These are phyloP conservation scores for Sanguinoderma infundibulare DNA, from an alignment of 1,284 basidiomycete species.

Conservation along the genomic window DNA sequence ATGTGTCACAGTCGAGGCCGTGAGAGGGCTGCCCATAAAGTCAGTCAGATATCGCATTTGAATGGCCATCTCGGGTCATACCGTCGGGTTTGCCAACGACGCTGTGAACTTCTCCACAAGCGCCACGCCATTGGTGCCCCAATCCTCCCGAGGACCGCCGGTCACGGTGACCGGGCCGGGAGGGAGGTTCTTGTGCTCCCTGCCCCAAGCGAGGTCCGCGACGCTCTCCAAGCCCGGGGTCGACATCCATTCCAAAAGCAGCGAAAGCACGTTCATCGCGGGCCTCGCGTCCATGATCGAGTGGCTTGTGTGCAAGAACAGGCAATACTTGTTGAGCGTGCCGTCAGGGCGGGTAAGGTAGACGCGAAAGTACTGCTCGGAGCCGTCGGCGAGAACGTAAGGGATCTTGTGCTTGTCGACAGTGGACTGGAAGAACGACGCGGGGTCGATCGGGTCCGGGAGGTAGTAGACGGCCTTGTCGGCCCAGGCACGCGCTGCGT, in stretches of 20 bases:
- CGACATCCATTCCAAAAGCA: neutral
- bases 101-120: neutral
- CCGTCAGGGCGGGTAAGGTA: neutral
- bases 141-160: constrained; percentile 7
- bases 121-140: constrained; percentile 5
- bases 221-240: too few species aligned
- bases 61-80: too few species aligned
- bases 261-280: neutral
- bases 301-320: neutral
- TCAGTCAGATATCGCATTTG: too few species aligned
- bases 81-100: too few species aligned
- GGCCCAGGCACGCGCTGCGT: too few species aligned
- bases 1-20: neutral
- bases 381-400: neutral
- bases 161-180: constrained; percentile 12
- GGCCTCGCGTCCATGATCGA: neutral
- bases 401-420: too few species aligned
- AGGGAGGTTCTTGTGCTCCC: too few species aligned
- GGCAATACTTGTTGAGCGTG: neutral
- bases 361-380: neutral
- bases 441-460: too few species aligned
- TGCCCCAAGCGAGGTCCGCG: constrained; percentile 10
- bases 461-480: too few species aligned
- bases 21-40: neutral
- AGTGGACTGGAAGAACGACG: too few species aligned